phyloP scores from a whole-genome alignment of 495 filamentous ascomycete genomes.

The Pyrenula aspistea region DNA sequence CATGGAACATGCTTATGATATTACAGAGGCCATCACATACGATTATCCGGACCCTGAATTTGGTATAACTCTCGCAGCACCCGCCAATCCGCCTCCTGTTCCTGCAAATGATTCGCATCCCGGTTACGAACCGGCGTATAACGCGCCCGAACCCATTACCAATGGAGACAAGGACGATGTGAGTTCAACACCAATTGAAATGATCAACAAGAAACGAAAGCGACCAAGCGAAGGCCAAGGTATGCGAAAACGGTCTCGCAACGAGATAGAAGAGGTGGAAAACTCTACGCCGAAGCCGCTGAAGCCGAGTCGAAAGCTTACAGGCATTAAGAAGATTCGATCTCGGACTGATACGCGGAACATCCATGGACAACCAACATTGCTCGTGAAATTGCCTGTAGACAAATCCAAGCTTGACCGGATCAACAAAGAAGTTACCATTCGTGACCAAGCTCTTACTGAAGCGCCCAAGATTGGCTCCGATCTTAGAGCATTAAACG shows the following conservation, averaged over 20 bases:
- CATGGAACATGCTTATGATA: conserved; percentile 5
- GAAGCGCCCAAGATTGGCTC: neutral
- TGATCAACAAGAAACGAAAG: neutral
- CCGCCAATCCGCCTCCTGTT: conserved; percentile 7
- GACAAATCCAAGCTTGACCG: conserved; percentile 5
- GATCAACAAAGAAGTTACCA: neutral
- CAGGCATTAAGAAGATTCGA: conserved; percentile 11
- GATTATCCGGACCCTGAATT: conserved; percentile 14
- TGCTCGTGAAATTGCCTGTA: conserved; percentile 10
- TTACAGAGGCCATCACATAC: conserved; percentile 6
- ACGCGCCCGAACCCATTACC: neutral
- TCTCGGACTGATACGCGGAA: conserved; percentile 11
- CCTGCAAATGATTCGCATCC: neutral
- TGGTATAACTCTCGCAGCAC: conserved; percentile 2
- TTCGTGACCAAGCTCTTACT: neutral
- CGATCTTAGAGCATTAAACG: neutral
- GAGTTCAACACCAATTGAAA: conserved; percentile 3
- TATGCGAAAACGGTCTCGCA: neutral
- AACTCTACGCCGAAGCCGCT: neutral
- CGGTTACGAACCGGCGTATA: neutral
- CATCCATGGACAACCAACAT: conserved; percentile 8
- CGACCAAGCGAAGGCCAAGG: conserved; percentile 1
- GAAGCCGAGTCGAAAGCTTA: conserved; percentile 7
- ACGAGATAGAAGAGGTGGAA: neutral
- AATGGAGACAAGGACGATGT: conserved; percentile 10